These are phyloP conservation scores for Claviceps citrina DNA, from an alignment of 2,329 filamentous ascomycete genomes.

Conservation along the genomic window DNA sequence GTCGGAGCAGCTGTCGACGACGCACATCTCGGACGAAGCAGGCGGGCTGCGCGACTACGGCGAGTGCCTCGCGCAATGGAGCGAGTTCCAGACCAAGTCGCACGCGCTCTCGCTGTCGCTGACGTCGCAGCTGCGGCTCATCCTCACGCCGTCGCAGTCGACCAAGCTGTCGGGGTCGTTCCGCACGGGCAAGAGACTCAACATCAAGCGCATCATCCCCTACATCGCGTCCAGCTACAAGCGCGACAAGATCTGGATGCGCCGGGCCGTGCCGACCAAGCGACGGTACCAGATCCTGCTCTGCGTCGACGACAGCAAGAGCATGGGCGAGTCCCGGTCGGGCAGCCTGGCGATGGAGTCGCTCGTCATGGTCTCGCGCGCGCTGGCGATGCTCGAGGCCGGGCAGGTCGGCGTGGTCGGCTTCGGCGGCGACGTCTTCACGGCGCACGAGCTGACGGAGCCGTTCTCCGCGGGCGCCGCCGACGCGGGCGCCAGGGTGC, in stretches of 20 bases:
- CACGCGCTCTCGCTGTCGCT: conserved; percentile 76
- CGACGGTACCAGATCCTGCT: conserved; percentile 94
- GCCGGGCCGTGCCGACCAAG: conserved; percentile 78
- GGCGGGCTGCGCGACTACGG: conserved; percentile 31
- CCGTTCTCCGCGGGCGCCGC: conserved; percentile 61
- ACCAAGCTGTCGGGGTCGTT: conserved; percentile 95
- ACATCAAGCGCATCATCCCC: conserved; percentile 98
- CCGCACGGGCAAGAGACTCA: conserved; percentile 92
- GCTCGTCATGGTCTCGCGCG: conserved; percentile 76
- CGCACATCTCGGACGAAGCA: conserved; percentile 43
- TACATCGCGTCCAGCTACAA: conserved; percentile 98
- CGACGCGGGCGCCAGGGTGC: conserved; percentile 61
- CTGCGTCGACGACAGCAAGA: conserved; percentile 87
- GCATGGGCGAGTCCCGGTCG: conserved; percentile 70
- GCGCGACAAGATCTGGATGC: conserved; percentile 99
- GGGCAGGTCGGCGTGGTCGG: conserved; percentile 85
- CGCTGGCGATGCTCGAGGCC: conserved; percentile 81
- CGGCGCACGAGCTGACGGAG: conserved; percentile 71
- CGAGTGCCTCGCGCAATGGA: conserved; percentile 62
- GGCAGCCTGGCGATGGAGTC: conserved; percentile 81
- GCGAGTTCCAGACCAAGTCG: conserved; percentile 67
- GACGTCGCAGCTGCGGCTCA: conserved; percentile 87
- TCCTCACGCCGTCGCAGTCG: conserved; percentile 83
- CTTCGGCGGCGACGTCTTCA: conserved; percentile 70
- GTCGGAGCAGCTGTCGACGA: conserved; percentile 53